Evolutionary conservation across 306 rosid genomes (phyloP), one percentile per base, ranked within the genome.

Genomic region (Sechiopsis laciniata): DNA sequence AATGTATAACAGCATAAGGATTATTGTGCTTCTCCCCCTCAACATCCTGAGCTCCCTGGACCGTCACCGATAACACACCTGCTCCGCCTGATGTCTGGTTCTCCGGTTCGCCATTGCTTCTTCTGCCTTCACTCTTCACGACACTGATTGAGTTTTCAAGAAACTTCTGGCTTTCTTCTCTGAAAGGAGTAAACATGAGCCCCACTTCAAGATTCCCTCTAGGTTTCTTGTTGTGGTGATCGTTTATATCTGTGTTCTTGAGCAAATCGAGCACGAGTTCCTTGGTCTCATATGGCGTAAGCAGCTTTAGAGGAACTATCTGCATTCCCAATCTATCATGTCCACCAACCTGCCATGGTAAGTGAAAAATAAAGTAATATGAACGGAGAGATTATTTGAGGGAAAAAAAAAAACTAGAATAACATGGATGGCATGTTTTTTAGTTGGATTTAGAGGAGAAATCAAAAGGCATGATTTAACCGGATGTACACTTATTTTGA

Each of bases 251-350:
- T 51, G 89, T 84, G 72, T 91, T 90, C 95, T 94, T 89, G 4
- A 87, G 84, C 77, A 94, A 77, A 80, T 94, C 90, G 55, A 94
- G 88, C 45, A 73, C 79, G n/a, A 89, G 81, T 74, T 87, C 89
- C 77, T 82, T 84, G 26, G 79, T 84, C 77, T 82, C 89, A 8
- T 79, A 80, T 6, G 95, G 95, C 15, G 82, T 82, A 29, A 94
- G 88, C 65, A 83, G 76, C 62, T 85, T 85, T 7, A 94, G 83
- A 8, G 98, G 98, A 81, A 94, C 77, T 59, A 90, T 54, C 76
- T 89, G 97, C 97, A 90, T 87, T 76, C 98, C 97, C 68, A 94
- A 81, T 63, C 74, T 82, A 81, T 94, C 98, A 76, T 90, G 92
- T 56, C 76, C 85, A 29, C 97, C 98, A 78, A 94, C 89, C 97